Percentiles rank a stretch among this genome's conserved stretches.
These are phyloP conservation scores for Geotrichum australiense DNA, from an alignment of 1,139 yeast genomes.

Conservation along the genomic window DNA sequence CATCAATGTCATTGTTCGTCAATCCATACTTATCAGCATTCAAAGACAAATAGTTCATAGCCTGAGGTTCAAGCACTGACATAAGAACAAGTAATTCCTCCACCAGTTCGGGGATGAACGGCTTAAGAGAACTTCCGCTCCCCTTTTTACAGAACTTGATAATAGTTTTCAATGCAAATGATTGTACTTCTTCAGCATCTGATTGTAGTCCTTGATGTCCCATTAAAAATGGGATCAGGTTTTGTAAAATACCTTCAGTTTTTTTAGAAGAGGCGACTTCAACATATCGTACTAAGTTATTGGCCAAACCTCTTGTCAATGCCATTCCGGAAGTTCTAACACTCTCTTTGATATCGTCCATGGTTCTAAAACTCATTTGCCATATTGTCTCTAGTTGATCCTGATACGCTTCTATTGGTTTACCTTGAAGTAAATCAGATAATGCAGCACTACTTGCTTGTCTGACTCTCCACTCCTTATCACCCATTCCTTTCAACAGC, in stretches of 20 bases:
- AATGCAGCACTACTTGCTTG: conserved; percentile 81
- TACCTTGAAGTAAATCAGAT: conserved; percentile 59
- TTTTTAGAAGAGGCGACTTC: conserved; percentile 42
- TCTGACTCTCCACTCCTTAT: conserved; percentile 87
- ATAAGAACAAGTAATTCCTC: conserved; percentile 64
- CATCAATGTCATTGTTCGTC: conserved; percentile 65
- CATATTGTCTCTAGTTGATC: conserved; percentile 59
- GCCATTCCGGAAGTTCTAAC: conserved; percentile 75
- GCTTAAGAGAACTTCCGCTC: conserved; percentile 48
- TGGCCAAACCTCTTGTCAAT: conserved; percentile 61
- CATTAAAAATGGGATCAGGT: conserved; percentile 69
- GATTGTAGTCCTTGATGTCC: conserved; percentile 75
- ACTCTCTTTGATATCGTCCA: conserved; percentile 94
- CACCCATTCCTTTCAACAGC: conserved; percentile 62
- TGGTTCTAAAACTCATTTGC: conserved; percentile 79
- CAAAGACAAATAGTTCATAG: conserved; percentile 73
- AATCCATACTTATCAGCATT: conserved; percentile 86
- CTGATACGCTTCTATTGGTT: conserved; percentile 50
- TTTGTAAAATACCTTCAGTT: conserved; percentile 48
- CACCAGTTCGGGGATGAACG: conserved; percentile 62
- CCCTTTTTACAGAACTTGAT: conserved; percentile 60
- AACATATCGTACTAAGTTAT: conserved; percentile 53
- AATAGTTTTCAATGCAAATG: conserved; percentile 68
- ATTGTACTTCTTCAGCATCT: conserved; percentile 78
- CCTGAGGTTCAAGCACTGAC: conserved; percentile 89